A percentile compares a stretch with the other conserved stretches of the same genome.
These are phyloP conservation scores for Corinectria fuckeliana DNA, from an alignment of 2,329 filamentous ascomycete genomes.

Conservation along the genomic window DNA sequence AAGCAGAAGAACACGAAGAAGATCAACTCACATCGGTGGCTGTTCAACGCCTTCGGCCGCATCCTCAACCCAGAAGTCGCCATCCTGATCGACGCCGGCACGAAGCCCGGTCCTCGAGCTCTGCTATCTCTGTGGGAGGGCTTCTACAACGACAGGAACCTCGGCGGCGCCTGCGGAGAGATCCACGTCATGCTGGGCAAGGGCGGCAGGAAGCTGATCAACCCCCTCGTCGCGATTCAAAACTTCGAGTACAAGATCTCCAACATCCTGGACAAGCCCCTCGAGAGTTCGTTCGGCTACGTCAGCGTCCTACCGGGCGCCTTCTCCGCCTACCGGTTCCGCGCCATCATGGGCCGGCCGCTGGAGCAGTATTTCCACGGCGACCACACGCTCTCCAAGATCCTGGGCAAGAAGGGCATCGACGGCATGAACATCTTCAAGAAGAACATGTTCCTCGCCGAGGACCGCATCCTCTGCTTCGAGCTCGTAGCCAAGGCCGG, in stretches of 20 bases:
- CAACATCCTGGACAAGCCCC: neutral
- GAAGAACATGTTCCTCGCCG: slow-evolving; percentile 9
- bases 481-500: slow-evolving; percentile 1
- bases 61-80: neutral
- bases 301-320: neutral
- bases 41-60: neutral
- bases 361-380: slow-evolving; percentile 5
- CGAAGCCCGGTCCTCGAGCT: neutral
- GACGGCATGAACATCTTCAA: slow-evolving; percentile 9
- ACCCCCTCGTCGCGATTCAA: slow-evolving; percentile 3
- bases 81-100: slow-evolving; percentile 3
- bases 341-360: slow-evolving; percentile 2
- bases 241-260: slow-evolving; percentile 11
- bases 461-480: slow-evolving; percentile 3
- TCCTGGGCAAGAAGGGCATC: slow-evolving; percentile 6
- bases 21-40: slow-evolving; percentile 10
- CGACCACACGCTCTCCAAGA: slow-evolving; percentile 4
- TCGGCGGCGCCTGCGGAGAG: slow-evolving; percentile 6
- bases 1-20: slow-evolving; percentile 11
- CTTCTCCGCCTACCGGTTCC: slow-evolving; percentile 5
- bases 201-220: neutral
- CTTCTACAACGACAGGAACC: slow-evolving; percentile 5
- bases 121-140: slow-evolving; percentile 5
- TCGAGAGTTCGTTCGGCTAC: slow-evolving; percentile 4
- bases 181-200: slow-evolving; percentile 2